phyloP scores from a whole-genome alignment of 176 grass and related monocot species.

The Zoysia pacifica region DNA sequence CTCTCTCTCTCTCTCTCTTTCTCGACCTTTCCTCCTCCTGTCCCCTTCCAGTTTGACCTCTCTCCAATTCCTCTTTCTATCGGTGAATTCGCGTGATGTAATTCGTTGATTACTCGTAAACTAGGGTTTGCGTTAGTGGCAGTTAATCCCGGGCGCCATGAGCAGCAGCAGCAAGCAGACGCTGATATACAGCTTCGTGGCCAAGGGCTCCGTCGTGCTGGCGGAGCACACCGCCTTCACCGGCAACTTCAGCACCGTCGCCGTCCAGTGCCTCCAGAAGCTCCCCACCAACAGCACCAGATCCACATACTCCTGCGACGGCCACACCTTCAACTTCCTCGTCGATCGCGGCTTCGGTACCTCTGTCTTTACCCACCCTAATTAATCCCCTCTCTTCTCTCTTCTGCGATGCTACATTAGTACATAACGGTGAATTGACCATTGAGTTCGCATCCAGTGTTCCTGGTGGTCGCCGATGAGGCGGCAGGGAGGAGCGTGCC shows the following conservation, averaged over 20 bases:
- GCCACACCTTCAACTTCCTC: conserved; percentile 95
- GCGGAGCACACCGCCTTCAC: conserved; percentile 92
- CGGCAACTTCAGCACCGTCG: conserved; percentile 95
- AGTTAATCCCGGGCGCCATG: conserved; percentile 49
- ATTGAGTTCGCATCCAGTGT: conserved; percentile 50
- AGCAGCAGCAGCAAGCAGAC: conserved; percentile 56
- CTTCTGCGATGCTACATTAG: neutral
- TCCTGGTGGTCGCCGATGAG: conserved; percentile 84
- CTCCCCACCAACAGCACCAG: conserved; percentile 73
- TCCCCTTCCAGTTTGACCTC: neutral
- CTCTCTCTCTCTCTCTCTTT: neutral
- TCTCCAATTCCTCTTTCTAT: neutral
- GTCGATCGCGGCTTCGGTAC: conserved; percentile 77
- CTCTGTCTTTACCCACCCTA: neutral
- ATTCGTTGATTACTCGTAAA: neutral
- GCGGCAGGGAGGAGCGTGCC: conserved; percentile 71
- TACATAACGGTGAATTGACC: conserved; percentile 6
- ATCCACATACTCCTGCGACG: conserved; percentile 97
- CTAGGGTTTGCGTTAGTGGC: conserved; percentile 37
- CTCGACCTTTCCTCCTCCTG: neutral
- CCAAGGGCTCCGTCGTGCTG: conserved; percentile 84
- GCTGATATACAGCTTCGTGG: conserved; percentile 94
- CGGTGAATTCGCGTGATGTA: conserved; percentile 22
- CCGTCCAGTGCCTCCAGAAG: conserved; percentile 94
- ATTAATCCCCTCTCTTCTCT: too few species aligned